Percentiles rank a stretch among this genome's conserved stretches.
Evolutionary conservation across 257 asterid species (phyloP).

Genomic region (Phtheirospermum japonicum): DNA sequence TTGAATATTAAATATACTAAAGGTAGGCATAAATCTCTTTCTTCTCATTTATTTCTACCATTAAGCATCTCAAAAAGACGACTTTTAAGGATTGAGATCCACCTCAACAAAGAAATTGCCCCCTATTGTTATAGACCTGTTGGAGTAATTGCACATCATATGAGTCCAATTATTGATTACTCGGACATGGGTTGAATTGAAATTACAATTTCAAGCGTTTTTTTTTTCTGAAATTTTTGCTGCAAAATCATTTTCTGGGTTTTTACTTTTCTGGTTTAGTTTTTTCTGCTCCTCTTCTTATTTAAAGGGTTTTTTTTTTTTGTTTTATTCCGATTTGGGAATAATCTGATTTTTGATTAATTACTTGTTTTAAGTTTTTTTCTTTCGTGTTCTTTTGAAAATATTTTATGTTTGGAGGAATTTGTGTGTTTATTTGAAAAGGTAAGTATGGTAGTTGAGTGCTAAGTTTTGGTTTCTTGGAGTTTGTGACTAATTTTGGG

Average conservation of each 20-base stretch:
- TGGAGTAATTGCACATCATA: slow-evolving; percentile 21
- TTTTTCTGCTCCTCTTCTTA: background rate
- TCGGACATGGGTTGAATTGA: slow-evolving; percentile 36
- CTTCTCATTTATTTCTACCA: too few species aligned
- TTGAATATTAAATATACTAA: too few species aligned
- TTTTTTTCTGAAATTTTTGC: slow-evolving; percentile 3
- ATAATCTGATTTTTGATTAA: slow-evolving; percentile 22
- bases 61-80: slow-evolving; percentile 28
- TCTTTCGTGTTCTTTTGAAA: too few species aligned
- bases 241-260: slow-evolving; percentile 33
- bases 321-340: background rate
- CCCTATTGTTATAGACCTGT: slow-evolving; percentile 19
- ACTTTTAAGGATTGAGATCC: slow-evolving; percentile 55
- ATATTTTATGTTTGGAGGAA: too few species aligned
- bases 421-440: too few species aligned
- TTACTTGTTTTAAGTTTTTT: background rate
- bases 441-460: background rate
- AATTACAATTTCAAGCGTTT: background rate
- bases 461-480: slow-evolving; percentile 4
- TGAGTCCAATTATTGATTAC: slow-evolving; percentile 31
- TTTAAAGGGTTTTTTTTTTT: background rate
- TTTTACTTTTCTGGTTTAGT: slow-evolving; percentile 46
- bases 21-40: too few species aligned
- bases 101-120: slow-evolving; percentile 33
- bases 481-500: slow-evolving; percentile 13